Base-by-base conservation (phyloP, 2,329 filamentous ascomycete species). In the Xenosphaeropsis pyriputrescens region DNA sequence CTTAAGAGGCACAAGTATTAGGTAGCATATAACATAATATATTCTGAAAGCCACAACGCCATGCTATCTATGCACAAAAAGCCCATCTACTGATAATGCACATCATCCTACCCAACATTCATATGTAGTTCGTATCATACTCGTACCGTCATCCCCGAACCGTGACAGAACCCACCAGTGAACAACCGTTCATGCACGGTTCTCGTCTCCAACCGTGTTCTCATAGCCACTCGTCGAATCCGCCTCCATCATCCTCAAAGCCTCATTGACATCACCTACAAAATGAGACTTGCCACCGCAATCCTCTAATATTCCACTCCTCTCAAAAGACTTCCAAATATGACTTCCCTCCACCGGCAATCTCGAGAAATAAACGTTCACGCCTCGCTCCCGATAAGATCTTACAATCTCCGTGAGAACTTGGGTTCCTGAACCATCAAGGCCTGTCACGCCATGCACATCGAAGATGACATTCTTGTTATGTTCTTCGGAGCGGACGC, bases 391-490 rank as follows among this genome's bases (percentile, higher is more conserved):
- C n/a, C 78, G 66, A 55, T 96, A 96, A 19, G 66, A 70, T 35
- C 75, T 65, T 13, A 98, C 85, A 47, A 96, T 96, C 59, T 96
- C 91, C 34, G 75, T 72, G 2, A 98, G 65, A 1, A 96, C 89
- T 59, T 96, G 91, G 0, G 85, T 82, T 1, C 89, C 91, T 0
- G 86, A 93, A 5, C 86, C 91, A 54, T 98, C 91, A 50, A 98
- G 77, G 18, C 81, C 82, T 0, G 88, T 94, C 3, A 98, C 91
- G n/a, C 91, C 91, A 49, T 96, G 89, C 6, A 96, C 86, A 55
- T 98, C 91, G 51, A 98, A 96, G 44, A 98, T 86, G 57, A 98
- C 69, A 53, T 94, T 95, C 48, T 77, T 74, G 55, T 95, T 95
- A 50, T 84, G 78, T 43, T 89, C 80, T n/a, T 76, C 71, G 18